Evolutionary conservation across 2,329 filamentous ascomycete species (phyloP).

Genomic region (Pseudohalonectria lignicola): DNA sequence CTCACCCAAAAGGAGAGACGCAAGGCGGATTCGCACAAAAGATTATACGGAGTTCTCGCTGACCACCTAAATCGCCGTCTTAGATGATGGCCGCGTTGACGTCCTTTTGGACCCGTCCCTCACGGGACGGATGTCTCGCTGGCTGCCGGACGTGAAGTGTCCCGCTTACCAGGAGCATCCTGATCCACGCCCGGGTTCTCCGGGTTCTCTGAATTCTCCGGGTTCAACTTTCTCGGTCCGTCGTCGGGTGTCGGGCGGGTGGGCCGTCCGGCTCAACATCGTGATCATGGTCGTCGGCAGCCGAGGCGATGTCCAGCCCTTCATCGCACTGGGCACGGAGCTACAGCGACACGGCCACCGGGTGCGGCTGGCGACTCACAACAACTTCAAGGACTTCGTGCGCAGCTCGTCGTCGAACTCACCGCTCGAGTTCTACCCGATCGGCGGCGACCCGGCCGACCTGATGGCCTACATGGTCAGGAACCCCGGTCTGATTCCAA

Average conservation of each 20-base stretch:
- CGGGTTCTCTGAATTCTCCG: neutral
- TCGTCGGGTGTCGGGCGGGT: too few relatives aligned
- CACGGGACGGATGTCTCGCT: neutral
- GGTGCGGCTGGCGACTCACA: conserved; percentile 62
- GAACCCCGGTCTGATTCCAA: conserved; percentile 76
- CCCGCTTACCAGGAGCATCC: neutral
- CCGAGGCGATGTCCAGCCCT: conserved; percentile 65
- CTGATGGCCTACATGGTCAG: conserved; percentile 89
- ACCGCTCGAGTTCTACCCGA: conserved; percentile 59
- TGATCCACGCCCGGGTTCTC: neutral
- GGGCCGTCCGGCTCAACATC: conserved; percentile 39
- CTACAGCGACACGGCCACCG: conserved; percentile 46
- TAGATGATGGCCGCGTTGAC: neutral
- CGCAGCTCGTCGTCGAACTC: conserved; percentile 41
- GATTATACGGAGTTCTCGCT: too few relatives aligned
- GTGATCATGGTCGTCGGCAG: conserved; percentile 68
- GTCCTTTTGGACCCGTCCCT: neutral
- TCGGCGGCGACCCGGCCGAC: conserved; percentile 62
- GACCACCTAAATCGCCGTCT: neutral
- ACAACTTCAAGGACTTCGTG: conserved; percentile 56
- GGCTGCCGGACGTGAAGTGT: neutral
- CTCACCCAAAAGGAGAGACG: too few relatives aligned
- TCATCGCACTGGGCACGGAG: conserved; percentile 51
- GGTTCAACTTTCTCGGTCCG: too few relatives aligned
- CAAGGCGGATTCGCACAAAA: too few relatives aligned